Evolutionary conservation across 2,329 filamentous ascomycete species (phyloP), one percentile per base, ranked within the genome.

Genomic region (Diaporthe vexans): DNA sequence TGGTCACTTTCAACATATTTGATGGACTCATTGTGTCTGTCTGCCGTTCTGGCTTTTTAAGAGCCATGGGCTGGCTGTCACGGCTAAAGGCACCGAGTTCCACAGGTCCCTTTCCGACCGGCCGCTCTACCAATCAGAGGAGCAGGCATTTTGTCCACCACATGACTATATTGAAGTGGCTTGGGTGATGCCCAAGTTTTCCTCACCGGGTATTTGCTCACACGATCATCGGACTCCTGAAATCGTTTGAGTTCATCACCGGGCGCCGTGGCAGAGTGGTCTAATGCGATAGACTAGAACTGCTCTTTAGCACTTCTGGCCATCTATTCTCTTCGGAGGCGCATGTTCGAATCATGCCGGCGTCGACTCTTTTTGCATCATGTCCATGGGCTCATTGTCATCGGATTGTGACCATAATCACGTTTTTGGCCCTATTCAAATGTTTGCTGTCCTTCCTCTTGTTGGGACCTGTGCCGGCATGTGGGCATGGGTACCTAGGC

Each of bases 261-360:
- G 0, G 63, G 63, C 63, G 63, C 63, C 63, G 63, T 67, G 63
- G 63, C 63, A 67, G 63, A 67, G 63, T 67, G 63, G 63, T 67
- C 63, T 67, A 67, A 67, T 67, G 63, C 63, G 63, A 67, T 67
- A 67, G 63, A 67, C 63, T 67, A 67, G 63, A 67, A 67, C 5
- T 67, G 21, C 46, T 40, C 35, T 10, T 3, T 6, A 26, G 63
- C 37, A 35, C 29, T 67, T 67, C 63, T 67, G 29, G 63, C 21
- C 33, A 67, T 67, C 63, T 67, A 67, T 67, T 67, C 63, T 67
- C 63, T 52, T 67, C 63, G 63, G 63, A 67, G 63, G 63, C 63
- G 63, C 63, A 67, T 67, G 63, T 67, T 67, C 63, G 63, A 67
- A 67, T 67, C 63, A 67, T 67, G 63, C 63, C 63, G 63, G 63